Evolutionary conservation across 495 filamentous ascomycete species (phyloP).

Genomic region (Neurospora sp.): DNA sequence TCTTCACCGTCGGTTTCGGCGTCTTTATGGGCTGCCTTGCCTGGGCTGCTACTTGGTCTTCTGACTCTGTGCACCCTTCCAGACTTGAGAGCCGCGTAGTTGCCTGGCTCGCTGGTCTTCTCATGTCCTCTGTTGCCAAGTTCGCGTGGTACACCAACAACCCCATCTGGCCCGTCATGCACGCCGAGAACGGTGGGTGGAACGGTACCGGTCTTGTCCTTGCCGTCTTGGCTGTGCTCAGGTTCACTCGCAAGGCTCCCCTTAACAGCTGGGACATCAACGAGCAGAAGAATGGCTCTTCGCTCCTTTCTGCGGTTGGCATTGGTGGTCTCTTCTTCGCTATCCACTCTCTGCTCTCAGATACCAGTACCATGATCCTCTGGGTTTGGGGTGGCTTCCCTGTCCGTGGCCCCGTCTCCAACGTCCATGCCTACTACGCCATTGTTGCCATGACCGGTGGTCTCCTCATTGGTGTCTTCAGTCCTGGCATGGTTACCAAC

Average conservation of each 20-base stretch:
- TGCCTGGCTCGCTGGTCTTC: constrained; percentile 71
- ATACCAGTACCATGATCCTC: constrained; percentile 97
- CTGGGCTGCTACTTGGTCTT: constrained; percentile 71
- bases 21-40: constrained; percentile 69
- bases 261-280: constrained; percentile 37
- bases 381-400: constrained; percentile 99
- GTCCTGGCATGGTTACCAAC: constrained; percentile 55
- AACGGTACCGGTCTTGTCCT: constrained; percentile 75
- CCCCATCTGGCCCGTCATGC: constrained; percentile 91
- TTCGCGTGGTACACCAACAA: constrained; percentile 96
- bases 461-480: constrained; percentile 65
- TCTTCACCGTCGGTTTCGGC: constrained; percentile 71
- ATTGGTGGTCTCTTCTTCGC: constrained; percentile 79
- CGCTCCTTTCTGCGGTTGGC: constrained; percentile 62
- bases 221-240: constrained; percentile 61
- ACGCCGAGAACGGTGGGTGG: constrained; percentile 80
- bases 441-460: constrained; percentile 80
- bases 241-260: constrained; percentile 52
- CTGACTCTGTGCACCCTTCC: constrained; percentile 61
- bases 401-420: constrained; percentile 78
- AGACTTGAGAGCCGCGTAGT: constrained; percentile 73
- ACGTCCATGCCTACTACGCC: constrained; percentile 76
- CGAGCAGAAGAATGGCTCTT: constrained; percentile 49
- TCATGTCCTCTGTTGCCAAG: constrained; percentile 80
- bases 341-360: constrained; percentile 87